Conservation (phyloP, 768 basidiomycete genomes). For the Leccinum rimulosum region DNA sequence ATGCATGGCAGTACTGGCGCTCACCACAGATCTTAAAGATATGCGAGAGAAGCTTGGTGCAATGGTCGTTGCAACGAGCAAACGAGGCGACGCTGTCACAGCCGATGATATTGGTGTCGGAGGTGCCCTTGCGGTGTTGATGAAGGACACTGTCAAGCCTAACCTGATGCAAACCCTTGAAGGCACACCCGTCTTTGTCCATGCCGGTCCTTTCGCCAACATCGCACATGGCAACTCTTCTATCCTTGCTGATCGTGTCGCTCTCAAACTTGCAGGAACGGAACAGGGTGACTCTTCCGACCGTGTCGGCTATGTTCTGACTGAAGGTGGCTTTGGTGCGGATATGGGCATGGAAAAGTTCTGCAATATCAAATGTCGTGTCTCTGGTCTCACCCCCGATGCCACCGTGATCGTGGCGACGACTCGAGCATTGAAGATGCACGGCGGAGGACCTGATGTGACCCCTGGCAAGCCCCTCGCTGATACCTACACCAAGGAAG, state of each 20-base stretch:
- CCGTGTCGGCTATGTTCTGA: constrained; percentile 91
- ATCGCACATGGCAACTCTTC: constrained; percentile 99
- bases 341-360: constrained; percentile 99
- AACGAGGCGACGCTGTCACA: constrained; percentile 86
- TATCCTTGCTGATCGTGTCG: constrained; percentile 95
- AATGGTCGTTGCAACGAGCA: constrained; percentile 97
- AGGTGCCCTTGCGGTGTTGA: constrained; percentile 91
- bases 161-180: constrained; percentile 98
- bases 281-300: constrained; percentile 85
- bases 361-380: constrained; percentile 98
- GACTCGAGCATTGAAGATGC: constrained; percentile 98
- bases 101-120: constrained; percentile 96
- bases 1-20: constrained; percentile 95
- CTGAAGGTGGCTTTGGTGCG: constrained; percentile 97
- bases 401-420: constrained; percentile 96
- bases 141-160: constrained; percentile 99
- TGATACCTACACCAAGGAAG: constrained; percentile 92
- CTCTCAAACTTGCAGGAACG: constrained; percentile 93
- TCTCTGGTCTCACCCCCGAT: constrained; percentile 90
- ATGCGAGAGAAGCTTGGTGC: constrained; percentile 91
- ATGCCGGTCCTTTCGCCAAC: constrained; percentile 98
- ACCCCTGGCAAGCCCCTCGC: constrained; percentile 93
- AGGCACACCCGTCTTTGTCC: constrained; percentile 98
- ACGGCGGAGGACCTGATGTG: constrained; percentile 96
- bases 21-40: constrained; percentile 83